These are phyloP conservation scores for Globisporangium middletonii DNA, from an alignment of 352 stramenopile genomes.

Conservation along the genomic window DNA sequence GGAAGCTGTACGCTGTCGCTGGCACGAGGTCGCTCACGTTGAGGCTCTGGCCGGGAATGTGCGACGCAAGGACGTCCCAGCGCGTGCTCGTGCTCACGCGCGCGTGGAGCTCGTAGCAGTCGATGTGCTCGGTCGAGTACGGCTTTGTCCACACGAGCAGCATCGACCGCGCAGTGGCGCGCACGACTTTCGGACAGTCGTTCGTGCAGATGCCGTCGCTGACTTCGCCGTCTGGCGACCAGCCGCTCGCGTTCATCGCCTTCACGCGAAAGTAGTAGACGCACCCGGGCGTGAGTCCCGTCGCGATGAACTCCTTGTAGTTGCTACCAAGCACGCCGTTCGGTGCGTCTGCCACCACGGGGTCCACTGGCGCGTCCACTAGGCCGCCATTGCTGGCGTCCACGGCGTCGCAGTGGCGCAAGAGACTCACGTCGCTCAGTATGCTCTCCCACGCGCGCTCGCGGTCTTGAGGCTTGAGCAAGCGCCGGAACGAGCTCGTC, in stretches of 20 bases:
- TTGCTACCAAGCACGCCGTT: conserved; percentile 7
- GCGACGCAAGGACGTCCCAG: conserved; percentile 22
- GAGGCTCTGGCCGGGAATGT: conserved; percentile 20
- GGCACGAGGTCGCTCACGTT: conserved; percentile 24
- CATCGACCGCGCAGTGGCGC: conserved; percentile 19
- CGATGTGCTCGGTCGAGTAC: conserved; percentile 40
- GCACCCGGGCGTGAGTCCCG: conserved; percentile 28
- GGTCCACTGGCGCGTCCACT: not conserved
- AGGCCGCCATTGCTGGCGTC: not conserved
- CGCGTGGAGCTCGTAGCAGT: conserved; percentile 39
- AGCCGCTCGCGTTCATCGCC: conserved; percentile 37
- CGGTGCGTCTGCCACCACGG: not conserved
- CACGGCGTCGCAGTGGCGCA: conserved; percentile 18
- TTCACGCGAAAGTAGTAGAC: conserved; percentile 50
- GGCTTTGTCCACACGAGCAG: conserved; percentile 46
- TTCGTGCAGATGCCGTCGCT: conserved; percentile 52
- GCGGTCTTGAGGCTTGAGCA: conserved; percentile 29
- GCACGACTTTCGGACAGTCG: conserved; percentile 37
- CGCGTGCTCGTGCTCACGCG: conserved; percentile 26
- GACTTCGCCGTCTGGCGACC: conserved; percentile 41
- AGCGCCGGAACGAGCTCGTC: conserved; percentile 23
- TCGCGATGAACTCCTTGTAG: conserved; percentile 25
- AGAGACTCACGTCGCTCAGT: conserved; percentile 18
- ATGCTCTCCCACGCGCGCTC: conserved; percentile 27
- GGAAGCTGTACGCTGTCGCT: conserved; percentile 42